Percentiles rank a stretch among this genome's conserved stretches.
Evolutionary conservation across 768 basidiomycete species (phyloP).

Genomic region (Tulasnella sp.): DNA sequence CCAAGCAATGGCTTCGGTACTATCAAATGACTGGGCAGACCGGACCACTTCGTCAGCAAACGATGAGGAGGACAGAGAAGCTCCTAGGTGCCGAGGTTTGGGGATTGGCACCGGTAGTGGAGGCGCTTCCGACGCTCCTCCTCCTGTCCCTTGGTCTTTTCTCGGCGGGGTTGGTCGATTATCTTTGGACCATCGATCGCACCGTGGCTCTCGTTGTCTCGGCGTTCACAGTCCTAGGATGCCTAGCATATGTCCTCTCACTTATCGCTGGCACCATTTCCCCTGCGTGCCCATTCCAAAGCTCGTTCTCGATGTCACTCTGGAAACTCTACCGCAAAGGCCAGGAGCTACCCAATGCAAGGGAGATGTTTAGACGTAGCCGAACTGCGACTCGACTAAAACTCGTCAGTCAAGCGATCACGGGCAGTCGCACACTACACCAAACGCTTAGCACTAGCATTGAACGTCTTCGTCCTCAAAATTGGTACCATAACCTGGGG

Average conservation of each 20-base stretch:
- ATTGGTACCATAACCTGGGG: too few species aligned
- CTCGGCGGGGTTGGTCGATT: background rate
- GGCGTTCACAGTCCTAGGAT: background rate
- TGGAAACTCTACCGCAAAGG: too few species aligned
- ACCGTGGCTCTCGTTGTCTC: background rate
- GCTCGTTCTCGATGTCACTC: background rate
- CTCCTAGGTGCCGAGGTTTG: background rate
- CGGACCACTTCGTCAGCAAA: background rate
- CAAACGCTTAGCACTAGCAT: too few species aligned
- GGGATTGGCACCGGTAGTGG: background rate
- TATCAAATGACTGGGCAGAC: background rate
- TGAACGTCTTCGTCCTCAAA: too few species aligned
- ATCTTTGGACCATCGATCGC: background rate
- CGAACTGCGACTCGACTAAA: too few species aligned
- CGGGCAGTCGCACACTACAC: too few species aligned
- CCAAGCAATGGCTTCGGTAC: slow-evolving; percentile 2
- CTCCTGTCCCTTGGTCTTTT: background rate
- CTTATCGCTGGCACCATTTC: background rate
- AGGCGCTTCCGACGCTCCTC: background rate
- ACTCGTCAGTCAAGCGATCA: too few species aligned
- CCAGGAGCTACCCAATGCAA: too few species aligned
- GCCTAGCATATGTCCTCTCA: background rate
- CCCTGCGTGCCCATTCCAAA: background rate
- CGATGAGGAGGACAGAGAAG: background rate
- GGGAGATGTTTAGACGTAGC: too few species aligned